Base-by-base conservation (phyloP, 805 yeast genomes). In the Pichia heedii region DNA sequence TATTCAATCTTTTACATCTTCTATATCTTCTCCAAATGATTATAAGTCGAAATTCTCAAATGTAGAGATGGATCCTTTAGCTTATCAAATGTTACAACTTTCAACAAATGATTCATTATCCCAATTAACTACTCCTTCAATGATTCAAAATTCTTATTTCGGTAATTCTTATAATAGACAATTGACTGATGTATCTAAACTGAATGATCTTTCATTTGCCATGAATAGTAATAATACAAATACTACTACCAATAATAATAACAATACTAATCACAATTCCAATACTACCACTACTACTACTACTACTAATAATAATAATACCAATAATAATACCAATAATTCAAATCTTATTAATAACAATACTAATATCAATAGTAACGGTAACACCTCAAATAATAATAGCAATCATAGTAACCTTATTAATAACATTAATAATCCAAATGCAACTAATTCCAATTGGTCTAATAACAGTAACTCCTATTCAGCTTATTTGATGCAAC, bases 61-160 rank as follows among this genome's bases (percentile, higher is more conserved):
- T 37, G 53, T 50, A 26, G 61, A 56, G 39, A 55, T 57, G 50
- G 62, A 57, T 39, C 51, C 56, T n/a, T 41, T 57, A 43, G 50
- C 61, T 7, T 45, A 48, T 27, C 62, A 57, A 35, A 39, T 57
- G 40, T 41, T 57, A 54, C 53, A 55, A n/a, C 35, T 57, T 42
- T 47, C 50, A 33, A 33, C 52, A 10, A 46, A 50, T 13, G 42
- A 48, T 20, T 33, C 51, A 7, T 13, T 36, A 18, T 48, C 51
- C 12, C 49, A 46, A 24, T 16, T 43, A 35, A n/a, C 49, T 4
- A 35, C 48, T 9, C 43, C 44, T 37, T 27, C 46, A 40, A 29
- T 40, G 40, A 44, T 36, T 5, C 47, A 44, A 44, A 44, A 40
- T 33, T 20, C 47, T 12, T 44, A 36, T 37, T 44, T 44, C 22